A percentile compares a stretch with the other conserved stretches of the same genome.
Conservation (phyloP, 352 stramenopile genomes). For the Pythium sp. region DNA sequence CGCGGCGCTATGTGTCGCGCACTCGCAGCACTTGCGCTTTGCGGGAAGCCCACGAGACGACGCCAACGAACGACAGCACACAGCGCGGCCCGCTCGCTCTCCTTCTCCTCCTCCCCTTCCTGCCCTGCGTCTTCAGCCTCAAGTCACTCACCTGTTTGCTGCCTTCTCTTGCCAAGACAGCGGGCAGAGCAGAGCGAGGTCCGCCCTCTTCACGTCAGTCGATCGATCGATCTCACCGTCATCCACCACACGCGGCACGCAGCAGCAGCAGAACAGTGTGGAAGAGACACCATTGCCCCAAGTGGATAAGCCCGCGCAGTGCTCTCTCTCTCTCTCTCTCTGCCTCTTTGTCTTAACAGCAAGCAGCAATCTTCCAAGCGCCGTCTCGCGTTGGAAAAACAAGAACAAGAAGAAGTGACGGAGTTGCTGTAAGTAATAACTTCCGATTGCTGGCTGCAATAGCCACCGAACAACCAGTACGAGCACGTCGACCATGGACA, state of each 20-base stretch:
- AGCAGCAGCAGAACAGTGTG: background rate
- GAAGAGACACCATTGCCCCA: background rate
- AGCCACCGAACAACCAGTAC: background rate
- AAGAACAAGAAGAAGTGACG: background rate
- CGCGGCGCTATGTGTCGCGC: background rate
- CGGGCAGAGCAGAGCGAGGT: background rate
- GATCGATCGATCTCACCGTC: background rate
- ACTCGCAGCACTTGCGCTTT: background rate
- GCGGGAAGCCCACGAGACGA: background rate
- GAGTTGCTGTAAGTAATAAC: background rate
- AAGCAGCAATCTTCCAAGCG: background rate
- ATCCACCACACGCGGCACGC: background rate
- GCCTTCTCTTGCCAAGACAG: background rate
- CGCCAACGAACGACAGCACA: slow-evolving; percentile 1
- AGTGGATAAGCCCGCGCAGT: background rate
- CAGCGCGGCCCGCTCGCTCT: background rate
- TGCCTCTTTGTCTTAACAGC: background rate
- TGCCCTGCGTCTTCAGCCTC: background rate
- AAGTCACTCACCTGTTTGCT: background rate
- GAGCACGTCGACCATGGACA: slow-evolving; percentile 12
- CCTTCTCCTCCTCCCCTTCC: background rate
- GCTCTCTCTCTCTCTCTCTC: background rate
- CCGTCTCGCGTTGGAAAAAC: background rate
- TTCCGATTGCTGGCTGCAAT: background rate
- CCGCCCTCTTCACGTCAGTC: background rate